Conservation (phyloP, 345 rosid species). For the Conringia planisiliqua region DNA sequence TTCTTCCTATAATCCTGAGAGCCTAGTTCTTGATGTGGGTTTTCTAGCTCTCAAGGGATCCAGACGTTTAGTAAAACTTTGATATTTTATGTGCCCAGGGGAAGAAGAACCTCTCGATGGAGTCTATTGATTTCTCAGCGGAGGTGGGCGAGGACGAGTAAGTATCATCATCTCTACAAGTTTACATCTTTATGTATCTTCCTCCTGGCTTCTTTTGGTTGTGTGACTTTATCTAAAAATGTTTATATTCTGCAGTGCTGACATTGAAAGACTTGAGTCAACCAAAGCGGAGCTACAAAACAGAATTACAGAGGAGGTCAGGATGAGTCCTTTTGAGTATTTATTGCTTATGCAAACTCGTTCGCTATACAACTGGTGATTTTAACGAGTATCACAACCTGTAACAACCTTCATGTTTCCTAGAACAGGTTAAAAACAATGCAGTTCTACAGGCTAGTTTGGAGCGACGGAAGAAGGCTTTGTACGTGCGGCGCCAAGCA, state of each 20-base stretch:
- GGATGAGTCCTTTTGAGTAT: constrained; percentile 1
- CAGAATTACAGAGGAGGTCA: constrained; percentile 71
- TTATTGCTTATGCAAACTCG: neutral
- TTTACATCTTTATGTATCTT: constrained; percentile 13
- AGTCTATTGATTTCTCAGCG: constrained; percentile 52
- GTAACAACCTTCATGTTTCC: constrained; percentile 9
- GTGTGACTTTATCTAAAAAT: neutral
- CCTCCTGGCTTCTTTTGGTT: neutral
- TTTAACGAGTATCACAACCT: neutral
- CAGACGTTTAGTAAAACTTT: neutral
- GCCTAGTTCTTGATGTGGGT: neutral
- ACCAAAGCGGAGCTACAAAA: constrained; percentile 57
- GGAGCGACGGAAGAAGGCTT: constrained; percentile 59
- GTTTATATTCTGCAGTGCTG: constrained; percentile 44
- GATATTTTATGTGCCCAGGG: constrained; percentile 48
- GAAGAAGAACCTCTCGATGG: constrained; percentile 78
- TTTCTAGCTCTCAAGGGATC: neutral
- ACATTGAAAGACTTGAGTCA: constrained; percentile 67
- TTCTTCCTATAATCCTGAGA: neutral
- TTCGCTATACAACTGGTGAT: constrained; percentile 7
- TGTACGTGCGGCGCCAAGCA: constrained; percentile 62
- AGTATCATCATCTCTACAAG: constrained; percentile 38
- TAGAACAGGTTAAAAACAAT: constrained; percentile 58
- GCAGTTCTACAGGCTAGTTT: constrained; percentile 54
- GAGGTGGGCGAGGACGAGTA: constrained; percentile 64